Percentiles rank a stretch among this genome's conserved stretches.
Evolutionary conservation across 139 green algal species (phyloP).

Genomic region (Chlamydomonas incerta): DNA sequence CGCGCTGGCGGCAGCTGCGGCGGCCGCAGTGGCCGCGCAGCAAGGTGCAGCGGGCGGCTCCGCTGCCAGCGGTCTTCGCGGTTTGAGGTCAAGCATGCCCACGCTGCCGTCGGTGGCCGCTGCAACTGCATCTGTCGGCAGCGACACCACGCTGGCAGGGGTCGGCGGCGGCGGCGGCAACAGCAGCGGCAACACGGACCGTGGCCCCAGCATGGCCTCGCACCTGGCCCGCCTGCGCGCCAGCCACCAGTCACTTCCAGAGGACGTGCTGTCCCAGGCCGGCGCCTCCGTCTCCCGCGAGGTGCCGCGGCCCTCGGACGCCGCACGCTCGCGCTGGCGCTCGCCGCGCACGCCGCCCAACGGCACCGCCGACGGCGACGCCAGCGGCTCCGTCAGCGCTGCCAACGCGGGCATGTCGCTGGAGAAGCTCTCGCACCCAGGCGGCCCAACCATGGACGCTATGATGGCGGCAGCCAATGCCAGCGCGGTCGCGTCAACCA

Average conservation of each 20-base stretch:
- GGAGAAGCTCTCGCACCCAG: background rate
- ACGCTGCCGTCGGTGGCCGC: no score
- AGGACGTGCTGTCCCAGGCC: background rate
- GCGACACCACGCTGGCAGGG: no score
- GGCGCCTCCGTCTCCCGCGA: background rate
- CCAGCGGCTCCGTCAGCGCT: background rate
- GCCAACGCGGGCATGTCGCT: background rate
- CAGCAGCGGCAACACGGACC: background rate
- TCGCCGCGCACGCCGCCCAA: background rate
- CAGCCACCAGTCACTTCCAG: conserved; percentile 32
- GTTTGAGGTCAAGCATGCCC: no score
- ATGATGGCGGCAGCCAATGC: no score
- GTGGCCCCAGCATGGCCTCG: background rate
- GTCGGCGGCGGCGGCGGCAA: background rate
- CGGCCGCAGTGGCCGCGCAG: no score
- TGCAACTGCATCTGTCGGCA: no score
- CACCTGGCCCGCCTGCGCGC: conserved; percentile 2
- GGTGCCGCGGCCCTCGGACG: background rate
- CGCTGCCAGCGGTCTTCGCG: no score
- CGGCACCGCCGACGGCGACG: no score
- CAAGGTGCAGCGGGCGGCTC: no score
- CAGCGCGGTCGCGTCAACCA: no score
- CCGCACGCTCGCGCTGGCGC: background rate
- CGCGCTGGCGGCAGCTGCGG: no score
- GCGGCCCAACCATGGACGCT: no score